Percentiles rank a stretch among this genome's conserved stretches.
phyloP scores from a whole-genome alignment of 768 basidiomycete species.

The Favolaschia claudopus region DNA sequence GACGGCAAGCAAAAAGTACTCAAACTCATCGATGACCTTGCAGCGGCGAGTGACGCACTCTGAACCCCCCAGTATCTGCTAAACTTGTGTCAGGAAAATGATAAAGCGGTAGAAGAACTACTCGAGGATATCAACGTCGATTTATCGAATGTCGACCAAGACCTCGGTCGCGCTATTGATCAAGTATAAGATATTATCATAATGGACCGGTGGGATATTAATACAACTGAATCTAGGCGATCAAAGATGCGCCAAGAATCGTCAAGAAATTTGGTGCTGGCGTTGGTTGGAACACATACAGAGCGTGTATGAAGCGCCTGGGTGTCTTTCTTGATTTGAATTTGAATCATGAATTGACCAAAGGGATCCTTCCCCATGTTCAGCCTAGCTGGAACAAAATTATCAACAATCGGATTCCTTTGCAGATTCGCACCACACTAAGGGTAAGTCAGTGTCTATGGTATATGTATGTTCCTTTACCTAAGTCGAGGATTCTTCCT shows the following conservation, averaged over 20 bases:
- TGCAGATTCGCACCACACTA: neutral
- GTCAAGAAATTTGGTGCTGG: neutral
- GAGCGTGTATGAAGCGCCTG: neutral
- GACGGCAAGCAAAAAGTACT: neutral
- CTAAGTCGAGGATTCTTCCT: neutral
- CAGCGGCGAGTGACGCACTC: neutral
- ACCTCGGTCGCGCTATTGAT: neutral
- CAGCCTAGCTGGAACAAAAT: conserved; percentile 1
- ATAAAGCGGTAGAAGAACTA: neutral
- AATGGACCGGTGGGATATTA: neutral
- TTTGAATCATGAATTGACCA: conserved; percentile 2
- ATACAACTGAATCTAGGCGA: neutral
- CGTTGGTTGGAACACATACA: neutral
- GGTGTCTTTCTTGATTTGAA: neutral
- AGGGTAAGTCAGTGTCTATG: neutral
- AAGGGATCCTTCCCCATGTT: conserved; percentile 1
- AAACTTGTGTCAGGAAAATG: neutral
- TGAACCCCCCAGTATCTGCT: neutral
- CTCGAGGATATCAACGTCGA: neutral
- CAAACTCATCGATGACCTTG: neutral
- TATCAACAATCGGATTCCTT: conserved; percentile 6
- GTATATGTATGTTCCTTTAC: neutral
- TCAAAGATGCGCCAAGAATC: neutral
- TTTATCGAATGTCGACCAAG: neutral
- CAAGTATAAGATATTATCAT: neutral